phyloP scores from a whole-genome alignment of 2,329 filamentous ascomycete genomes.

The Aspergillus brunneoviolaceus region DNA sequence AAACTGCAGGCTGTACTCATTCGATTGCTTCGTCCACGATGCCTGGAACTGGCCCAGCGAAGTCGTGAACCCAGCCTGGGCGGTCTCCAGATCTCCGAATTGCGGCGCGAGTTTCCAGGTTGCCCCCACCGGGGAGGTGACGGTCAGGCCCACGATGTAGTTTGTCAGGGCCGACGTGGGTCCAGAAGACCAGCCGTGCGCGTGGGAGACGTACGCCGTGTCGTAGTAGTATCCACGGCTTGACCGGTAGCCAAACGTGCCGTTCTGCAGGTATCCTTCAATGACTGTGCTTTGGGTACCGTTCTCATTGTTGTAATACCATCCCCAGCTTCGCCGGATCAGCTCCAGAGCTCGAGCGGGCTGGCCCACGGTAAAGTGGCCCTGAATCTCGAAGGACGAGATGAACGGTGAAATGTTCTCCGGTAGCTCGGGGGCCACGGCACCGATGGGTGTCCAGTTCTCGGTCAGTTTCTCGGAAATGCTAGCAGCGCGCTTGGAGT shows the following conservation, averaged over 20 bases:
- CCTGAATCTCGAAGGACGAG: slow-evolving; percentile 59
- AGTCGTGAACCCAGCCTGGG: slow-evolving; percentile 49
- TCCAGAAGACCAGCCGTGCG: slow-evolving; percentile 46
- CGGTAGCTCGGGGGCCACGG: slow-evolving; percentile 57
- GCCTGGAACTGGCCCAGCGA: slow-evolving; percentile 36
- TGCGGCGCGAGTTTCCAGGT: slow-evolving; percentile 48
- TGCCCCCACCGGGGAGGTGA: slow-evolving; percentile 41
- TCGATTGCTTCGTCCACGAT: slow-evolving; percentile 18
- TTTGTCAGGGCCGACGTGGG: slow-evolving; percentile 47
- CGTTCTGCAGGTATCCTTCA: slow-evolving; percentile 59
- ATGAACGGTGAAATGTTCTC: slow-evolving; percentile 61
- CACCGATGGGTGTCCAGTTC: slow-evolving; percentile 59
- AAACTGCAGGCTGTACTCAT: slow-evolving; percentile 24
- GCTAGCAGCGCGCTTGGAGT: slow-evolving; percentile 33
- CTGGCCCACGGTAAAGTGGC: slow-evolving; percentile 52
- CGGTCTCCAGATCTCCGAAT: slow-evolving; percentile 45
- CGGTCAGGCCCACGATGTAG: slow-evolving; percentile 46
- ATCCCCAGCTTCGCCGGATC: slow-evolving; percentile 59
- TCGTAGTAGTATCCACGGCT: slow-evolving; percentile 54
- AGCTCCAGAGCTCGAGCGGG: slow-evolving; percentile 55
- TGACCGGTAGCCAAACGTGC: slow-evolving; percentile 58
- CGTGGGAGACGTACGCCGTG: slow-evolving; percentile 43
- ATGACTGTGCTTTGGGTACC: slow-evolving; percentile 60
- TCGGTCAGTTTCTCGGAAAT: slow-evolving; percentile 49
- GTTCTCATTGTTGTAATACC: slow-evolving; percentile 58